Conservation (phyloP, 352 stramenopile species). For the Thalassiosira oceanica region DNA sequence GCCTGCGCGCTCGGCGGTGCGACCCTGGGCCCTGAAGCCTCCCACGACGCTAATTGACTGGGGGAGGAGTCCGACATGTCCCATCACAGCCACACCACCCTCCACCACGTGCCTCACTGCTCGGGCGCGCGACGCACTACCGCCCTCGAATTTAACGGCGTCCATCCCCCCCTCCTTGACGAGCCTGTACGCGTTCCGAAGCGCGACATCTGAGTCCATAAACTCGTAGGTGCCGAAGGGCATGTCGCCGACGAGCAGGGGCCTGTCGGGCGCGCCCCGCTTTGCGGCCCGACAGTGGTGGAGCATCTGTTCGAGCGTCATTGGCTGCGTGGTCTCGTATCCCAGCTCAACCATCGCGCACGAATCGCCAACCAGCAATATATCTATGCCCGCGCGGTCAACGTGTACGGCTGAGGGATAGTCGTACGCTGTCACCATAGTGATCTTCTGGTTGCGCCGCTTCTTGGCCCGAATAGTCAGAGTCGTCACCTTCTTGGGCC, state of each 20-base stretch:
- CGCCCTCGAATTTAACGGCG: constrained; percentile 97
- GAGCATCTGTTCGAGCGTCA: constrained; percentile 98
- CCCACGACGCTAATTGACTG: constrained; percentile 91
- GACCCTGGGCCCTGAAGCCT: constrained; percentile 94
- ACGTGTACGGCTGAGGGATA: constrained; percentile 96
- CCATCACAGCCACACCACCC: constrained; percentile 94
- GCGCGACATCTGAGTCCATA: constrained; percentile 83
- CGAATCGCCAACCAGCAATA: constrained; percentile 97
- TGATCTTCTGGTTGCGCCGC: constrained; percentile 94
- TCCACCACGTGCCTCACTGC: constrained; percentile 77
- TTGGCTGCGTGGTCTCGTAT: constrained; percentile 87
- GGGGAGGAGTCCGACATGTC: constrained; percentile 95
- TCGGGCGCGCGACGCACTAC: constrained; percentile 52
- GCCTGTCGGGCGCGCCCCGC: constrained; percentile 80
- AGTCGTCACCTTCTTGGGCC: constrained; percentile 50
- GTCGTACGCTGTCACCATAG: constrained; percentile 99
- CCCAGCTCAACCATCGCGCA: constrained; percentile 97
- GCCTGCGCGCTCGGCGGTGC: constrained; percentile 88
- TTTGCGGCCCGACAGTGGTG: constrained; percentile 95
- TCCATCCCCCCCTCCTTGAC: constrained; percentile 95
- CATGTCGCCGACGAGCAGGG: constrained; percentile 97
- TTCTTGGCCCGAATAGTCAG: constrained; percentile 85
- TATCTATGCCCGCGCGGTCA: constrained; percentile 96
- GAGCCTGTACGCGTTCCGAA: constrained; percentile 94
- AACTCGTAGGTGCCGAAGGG: constrained; percentile 96